Base-by-base conservation (phyloP, 2,329 filamentous ascomycete species). In the Fusarium devonianum region DNA sequence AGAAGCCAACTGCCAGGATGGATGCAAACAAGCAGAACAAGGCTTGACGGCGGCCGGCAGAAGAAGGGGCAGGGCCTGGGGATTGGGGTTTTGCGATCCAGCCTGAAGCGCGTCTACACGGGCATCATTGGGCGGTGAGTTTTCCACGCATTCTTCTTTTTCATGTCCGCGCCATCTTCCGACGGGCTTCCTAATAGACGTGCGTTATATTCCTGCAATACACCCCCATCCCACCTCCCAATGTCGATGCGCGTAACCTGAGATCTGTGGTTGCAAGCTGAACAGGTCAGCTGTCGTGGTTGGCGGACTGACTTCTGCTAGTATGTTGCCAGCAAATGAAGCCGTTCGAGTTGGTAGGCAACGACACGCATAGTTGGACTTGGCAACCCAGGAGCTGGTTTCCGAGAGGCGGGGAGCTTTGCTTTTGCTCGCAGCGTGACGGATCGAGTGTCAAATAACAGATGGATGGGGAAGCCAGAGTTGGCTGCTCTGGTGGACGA, bases 381-480 rank as follows among this genome's bases (percentile, higher is more conserved):
- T 58, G 50, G 45, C 55, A 41, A 56, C 55, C 55, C 50, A 50
- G 55, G 44, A 52, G 33, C 28, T 52, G 52, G 54, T 56, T 35
- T 59, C 28, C 49, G 37, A 51, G 54, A 56, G 45, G 55, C 55
- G 55, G 55, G 49, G 55, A 58, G 55, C 33, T 47, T 58, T 54
- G 37, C 36, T 28, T 43, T n/a, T 41, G 49, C 30, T 49, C 42
- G 49, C 49, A 49, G 49, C 49, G 49, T 46, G 43, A 55, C 23
- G 40, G 48, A 44, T 54, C 37, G 37, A 49, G 46, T 26, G 53
- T 51, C 40, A 48, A 51, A 56, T 52, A 42, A 60, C 56, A 51
- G 56, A 56, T 56, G 56, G 47, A 53, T 35, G 29, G 38, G 46
- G 41, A 50, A 37, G n/a, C 12, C 14, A 21, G 14, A 38, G 42